Base-by-base conservation (phyloP, 371 early-diverging fungal genomes). In the Umbelopsis sp. region DNA sequence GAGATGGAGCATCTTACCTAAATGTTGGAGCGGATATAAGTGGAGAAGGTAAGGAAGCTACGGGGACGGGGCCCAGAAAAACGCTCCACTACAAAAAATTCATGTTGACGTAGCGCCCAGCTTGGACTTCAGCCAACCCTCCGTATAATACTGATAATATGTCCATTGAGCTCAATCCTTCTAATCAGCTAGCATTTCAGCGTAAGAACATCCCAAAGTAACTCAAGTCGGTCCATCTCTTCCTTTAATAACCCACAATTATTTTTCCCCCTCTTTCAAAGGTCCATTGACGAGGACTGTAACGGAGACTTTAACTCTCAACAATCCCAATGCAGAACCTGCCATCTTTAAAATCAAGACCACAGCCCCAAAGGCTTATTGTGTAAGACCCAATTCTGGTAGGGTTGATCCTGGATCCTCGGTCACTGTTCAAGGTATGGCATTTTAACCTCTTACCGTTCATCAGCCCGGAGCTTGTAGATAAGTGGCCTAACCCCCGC, bases 261-360 rank as follows among this genome's bases (percentile, higher is more conserved):
- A 51, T 53, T 12, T 53, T 24, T 18, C 3, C 44, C 37, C 11
- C 41, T 32, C 29, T 18, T 46, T 20, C 51, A 14, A 64, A 93
- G 93, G 93, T 52, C 97, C 97, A 12, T 89, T 96, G 74, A 90
- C 89, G 50, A 72, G 79, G 22, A 75, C 86, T 52, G 86, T 87
- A 64, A 88, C 89, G 68, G 87, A 88, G 72, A 75, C 75, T 16
- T 82, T 96, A 52, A 70, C 72, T 25, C 82, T 97, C 69, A 81
- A 76, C 50, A 97, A 97, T 83, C 78, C 85, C 35, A 84, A 87
- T 66, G 80, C 85, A 70, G 72, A 83, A 46, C 86, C 93, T 0
- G 81, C 93, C 44, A 91, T 93, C 12, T 99, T 96, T 84, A 98
- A 99, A 81, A 94, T 99, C 76, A 97, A 97, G 76, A 99, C 99